These are phyloP conservation scores for Ambrosiella xylebori DNA, from an alignment of 2,329 filamentous ascomycete genomes.

Conservation along the genomic window DNA sequence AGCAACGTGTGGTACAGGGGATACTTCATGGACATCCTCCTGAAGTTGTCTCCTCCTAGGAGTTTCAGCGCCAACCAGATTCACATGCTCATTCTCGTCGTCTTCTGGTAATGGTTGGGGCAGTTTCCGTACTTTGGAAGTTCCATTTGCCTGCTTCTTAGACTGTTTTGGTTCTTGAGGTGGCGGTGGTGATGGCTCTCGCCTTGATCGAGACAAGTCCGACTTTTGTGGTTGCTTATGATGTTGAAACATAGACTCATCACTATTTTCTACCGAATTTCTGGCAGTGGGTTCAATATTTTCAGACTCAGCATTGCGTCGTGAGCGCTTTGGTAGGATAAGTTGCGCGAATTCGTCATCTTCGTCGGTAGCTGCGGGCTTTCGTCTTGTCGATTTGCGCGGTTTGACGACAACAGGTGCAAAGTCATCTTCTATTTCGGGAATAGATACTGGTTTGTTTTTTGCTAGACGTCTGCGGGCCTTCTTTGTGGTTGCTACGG, in stretches of 20 bases:
- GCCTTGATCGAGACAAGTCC: neutral
- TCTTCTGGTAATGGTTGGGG: slow-evolving; percentile 6
- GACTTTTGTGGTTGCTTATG: slow-evolving; percentile 4
- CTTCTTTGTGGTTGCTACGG: slow-evolving; percentile 20
- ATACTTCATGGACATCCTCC: slow-evolving; percentile 12
- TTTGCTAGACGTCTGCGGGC: slow-evolving; percentile 25
- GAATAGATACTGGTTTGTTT: slow-evolving; percentile 14
- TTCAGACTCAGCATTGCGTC: slow-evolving; percentile 16
- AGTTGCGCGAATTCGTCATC: slow-evolving; percentile 22
- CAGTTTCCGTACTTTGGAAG: slow-evolving; percentile 9
- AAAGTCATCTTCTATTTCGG: slow-evolving; percentile 8
- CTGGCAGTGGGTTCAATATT: neutral
- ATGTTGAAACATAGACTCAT: slow-evolving; percentile 10
- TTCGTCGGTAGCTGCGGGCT: slow-evolving; percentile 22
- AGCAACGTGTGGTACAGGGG: slow-evolving; percentile 18
- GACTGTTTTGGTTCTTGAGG: slow-evolving; percentile 13
- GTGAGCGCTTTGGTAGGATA: slow-evolving; percentile 25
- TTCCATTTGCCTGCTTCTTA: slow-evolving; percentile 15
- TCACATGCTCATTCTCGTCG: slow-evolving; percentile 15
- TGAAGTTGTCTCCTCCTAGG: slow-evolving; percentile 12
- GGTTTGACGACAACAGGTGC: slow-evolving; percentile 15
- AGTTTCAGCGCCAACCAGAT: slow-evolving; percentile 12
- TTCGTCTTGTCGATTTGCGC: slow-evolving; percentile 23
- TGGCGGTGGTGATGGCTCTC: slow-evolving; percentile 12
- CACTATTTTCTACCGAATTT: neutral